A percentile compares a stretch with the other conserved stretches of the same genome.
phyloP scores from a whole-genome alignment of 805 yeast genomes.

The Sugiyamaella smithiae region DNA sequence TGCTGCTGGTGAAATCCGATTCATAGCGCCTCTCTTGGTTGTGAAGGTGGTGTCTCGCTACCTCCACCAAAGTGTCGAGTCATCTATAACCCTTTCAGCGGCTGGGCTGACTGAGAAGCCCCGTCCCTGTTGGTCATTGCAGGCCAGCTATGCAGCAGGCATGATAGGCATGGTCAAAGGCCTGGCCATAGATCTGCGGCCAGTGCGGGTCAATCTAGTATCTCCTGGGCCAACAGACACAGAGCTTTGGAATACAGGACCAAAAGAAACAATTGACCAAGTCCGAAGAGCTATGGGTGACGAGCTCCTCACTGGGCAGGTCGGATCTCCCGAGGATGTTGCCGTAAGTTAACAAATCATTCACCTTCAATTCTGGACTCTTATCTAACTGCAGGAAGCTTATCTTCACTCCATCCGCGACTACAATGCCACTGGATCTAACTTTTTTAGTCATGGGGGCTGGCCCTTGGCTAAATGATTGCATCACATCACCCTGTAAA shows the following conservation, averaged over 20 bases:
- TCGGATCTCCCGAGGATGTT: background rate
- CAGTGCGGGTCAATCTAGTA: background rate
- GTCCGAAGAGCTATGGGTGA: background rate
- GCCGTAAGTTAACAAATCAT: too few species aligned
- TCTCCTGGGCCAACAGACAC: background rate
- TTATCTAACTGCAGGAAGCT: background rate
- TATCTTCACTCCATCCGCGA: background rate
- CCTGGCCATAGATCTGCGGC: background rate
- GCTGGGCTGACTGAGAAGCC: background rate
- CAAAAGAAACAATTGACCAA: background rate
- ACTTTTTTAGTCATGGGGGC: background rate
- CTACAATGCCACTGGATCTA: background rate
- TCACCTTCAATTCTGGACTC: background rate
- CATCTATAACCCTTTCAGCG: background rate
- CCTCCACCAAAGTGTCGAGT: background rate
- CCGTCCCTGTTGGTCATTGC: background rate
- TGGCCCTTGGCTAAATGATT: background rate
- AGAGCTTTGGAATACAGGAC: background rate
- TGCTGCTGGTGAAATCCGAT: background rate
- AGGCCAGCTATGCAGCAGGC: background rate
- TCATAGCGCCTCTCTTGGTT: background rate
- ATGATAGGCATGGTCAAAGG: background rate
- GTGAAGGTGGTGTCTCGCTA: background rate
- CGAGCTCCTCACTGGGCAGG: background rate
- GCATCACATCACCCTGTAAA: too few species aligned